Percentiles rank a stretch among this genome's conserved stretches.
phyloP scores from a whole-genome alignment of 768 basidiomycete genomes.

The Boletales sp. region DNA sequence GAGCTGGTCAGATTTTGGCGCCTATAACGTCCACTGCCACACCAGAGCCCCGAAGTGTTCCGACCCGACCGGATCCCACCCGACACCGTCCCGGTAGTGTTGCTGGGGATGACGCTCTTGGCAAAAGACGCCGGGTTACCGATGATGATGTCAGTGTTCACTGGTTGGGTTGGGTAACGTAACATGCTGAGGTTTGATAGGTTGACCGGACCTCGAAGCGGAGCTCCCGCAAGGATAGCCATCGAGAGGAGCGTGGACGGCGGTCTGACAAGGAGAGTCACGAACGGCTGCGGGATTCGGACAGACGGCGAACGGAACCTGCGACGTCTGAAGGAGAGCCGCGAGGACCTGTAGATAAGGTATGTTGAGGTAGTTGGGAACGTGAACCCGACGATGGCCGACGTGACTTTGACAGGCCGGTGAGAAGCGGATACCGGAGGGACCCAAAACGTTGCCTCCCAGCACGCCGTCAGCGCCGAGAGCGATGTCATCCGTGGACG shows the following conservation, averaged over 20 bases:
- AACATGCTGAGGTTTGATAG: conserved; percentile 34
- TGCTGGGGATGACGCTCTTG: conserved; percentile 59
- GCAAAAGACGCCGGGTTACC: conserved; percentile 63
- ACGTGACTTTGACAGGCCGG: conserved; percentile 31
- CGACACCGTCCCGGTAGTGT: conserved; percentile 49
- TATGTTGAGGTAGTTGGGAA: conserved; percentile 27
- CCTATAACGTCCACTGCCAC: conserved; percentile 27
- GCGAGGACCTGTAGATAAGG: conserved; percentile 59
- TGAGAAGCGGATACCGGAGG: conserved; percentile 58
- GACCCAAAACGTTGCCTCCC: conserved; percentile 51
- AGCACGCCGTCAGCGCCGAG: conserved; percentile 68
- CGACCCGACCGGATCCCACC: conserved; percentile 55
- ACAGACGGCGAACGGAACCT: conserved; percentile 63
- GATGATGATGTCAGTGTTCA: conserved; percentile 68
- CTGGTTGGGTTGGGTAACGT: neutral
- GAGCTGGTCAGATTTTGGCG: conserved; percentile 32
- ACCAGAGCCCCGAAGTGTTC: conserved; percentile 53
- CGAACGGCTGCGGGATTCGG: conserved; percentile 64
- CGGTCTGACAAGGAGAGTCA: conserved; percentile 68
- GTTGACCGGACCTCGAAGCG: conserved; percentile 76
- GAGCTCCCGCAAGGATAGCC: conserved; percentile 72
- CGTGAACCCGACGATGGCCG: conserved; percentile 1
- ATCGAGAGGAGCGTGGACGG: conserved; percentile 71
- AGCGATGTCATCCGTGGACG: conserved; percentile 57
- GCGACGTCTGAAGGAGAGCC: conserved; percentile 51